These are phyloP conservation scores for Pseudocercospora cruenta DNA, from an alignment of 2,329 filamentous ascomycete species.

Conservation along the genomic window DNA sequence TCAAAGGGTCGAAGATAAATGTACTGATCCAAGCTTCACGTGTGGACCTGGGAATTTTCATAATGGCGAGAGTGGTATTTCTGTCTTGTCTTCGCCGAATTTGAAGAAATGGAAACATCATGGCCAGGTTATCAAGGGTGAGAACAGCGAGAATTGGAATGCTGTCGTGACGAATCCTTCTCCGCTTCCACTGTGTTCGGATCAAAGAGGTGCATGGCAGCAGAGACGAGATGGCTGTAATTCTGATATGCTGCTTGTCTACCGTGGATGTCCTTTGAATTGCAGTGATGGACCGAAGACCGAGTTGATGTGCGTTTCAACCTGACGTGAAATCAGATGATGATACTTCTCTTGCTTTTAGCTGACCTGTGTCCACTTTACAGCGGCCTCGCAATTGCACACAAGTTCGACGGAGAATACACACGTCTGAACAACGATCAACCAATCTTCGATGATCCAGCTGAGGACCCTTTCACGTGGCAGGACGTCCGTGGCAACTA, in stretches of 20 bases:
- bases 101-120: slow-evolving; percentile 2
- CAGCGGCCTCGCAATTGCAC: neutral
- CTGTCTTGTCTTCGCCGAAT: neutral
- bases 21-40: slow-evolving; percentile 3
- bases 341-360: too few species aligned
- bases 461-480: slow-evolving; percentile 11
- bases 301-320: slow-evolving; percentile 3
- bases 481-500: slow-evolving; percentile 7
- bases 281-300: neutral
- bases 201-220: neutral
- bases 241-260: slow-evolving; percentile 1
- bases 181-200: neutral
- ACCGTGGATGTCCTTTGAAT: slow-evolving; percentile 3
- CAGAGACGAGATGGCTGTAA: neutral
- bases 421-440: slow-evolving; percentile 11
- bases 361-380: neutral
- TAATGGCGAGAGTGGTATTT: slow-evolving; percentile 9
- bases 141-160: slow-evolving; percentile 4
- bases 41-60: slow-evolving; percentile 9
- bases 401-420: neutral
- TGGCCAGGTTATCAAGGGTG: neutral
- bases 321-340: too few species aligned
- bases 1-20: neutral
- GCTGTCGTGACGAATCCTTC: slow-evolving; percentile 9
- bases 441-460: slow-evolving; percentile 5